phyloP scores from a whole-genome alignment of 352 stramenopile genomes.

The Sclerospora graminicola region DNA sequence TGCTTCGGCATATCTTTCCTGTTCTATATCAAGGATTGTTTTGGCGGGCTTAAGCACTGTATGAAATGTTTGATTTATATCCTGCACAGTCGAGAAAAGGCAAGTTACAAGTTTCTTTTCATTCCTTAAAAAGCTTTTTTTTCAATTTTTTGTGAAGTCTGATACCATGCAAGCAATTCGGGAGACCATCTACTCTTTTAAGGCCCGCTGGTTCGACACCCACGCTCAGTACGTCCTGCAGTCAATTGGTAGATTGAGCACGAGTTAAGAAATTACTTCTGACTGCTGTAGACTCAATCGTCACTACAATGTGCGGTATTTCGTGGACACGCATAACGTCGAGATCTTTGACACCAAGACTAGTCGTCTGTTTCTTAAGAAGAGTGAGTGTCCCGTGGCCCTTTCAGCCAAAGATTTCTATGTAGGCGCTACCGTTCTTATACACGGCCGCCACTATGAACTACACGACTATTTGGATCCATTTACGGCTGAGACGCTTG shows the following conservation, averaged over 20 bases:
- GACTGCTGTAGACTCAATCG: conserved; percentile 47
- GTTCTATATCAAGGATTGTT: no score
- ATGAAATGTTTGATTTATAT: no score
- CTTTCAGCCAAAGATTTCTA: conserved; percentile 74
- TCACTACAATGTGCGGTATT: conserved; percentile 76
- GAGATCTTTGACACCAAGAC: conserved; percentile 87
- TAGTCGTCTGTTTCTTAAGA: conserved; percentile 87
- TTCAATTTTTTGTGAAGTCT: no score
- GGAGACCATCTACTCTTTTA: conserved; percentile 76
- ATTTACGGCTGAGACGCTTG: conserved; percentile 60
- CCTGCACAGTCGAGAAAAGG: no score
- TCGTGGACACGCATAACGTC: conserved; percentile 61
- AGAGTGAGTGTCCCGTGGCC: conserved; percentile 66
- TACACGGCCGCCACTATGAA: conserved; percentile 78
- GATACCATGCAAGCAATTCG: conserved; percentile 45
- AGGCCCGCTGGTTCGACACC: conserved; percentile 69
- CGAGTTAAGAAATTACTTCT: background rate
- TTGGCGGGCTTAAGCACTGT: no score
- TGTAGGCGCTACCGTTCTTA: conserved; percentile 66
- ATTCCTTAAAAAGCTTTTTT: no score
- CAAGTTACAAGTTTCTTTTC: no score
- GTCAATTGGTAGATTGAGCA: background rate
- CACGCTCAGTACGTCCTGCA: conserved; percentile 45
- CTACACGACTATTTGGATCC: conserved; percentile 77
- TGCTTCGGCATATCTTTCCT: no score